phyloP scores from a whole-genome alignment of 1,139 yeast species.

The Geotrichum europaeum region DNA sequence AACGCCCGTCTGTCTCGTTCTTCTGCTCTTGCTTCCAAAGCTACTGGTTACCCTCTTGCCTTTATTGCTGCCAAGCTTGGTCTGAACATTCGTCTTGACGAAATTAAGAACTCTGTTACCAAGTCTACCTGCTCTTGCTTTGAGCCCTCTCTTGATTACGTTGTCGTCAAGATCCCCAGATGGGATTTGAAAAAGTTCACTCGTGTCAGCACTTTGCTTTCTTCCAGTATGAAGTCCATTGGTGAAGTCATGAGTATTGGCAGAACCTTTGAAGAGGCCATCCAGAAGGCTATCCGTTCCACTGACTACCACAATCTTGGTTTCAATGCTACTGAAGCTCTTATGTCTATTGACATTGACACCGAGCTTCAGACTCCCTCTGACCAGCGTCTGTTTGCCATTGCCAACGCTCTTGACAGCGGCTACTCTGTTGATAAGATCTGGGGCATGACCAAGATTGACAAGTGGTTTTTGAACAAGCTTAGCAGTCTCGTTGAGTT shows the following conservation, averaged over 20 bases:
- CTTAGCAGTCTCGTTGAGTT: slow-evolving; percentile 66
- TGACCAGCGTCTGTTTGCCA: slow-evolving; percentile 92
- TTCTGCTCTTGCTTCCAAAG: slow-evolving; percentile 96
- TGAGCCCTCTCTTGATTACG: slow-evolving; percentile 94
- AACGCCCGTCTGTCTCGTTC: slow-evolving; percentile 97
- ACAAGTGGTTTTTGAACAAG: slow-evolving; percentile 92
- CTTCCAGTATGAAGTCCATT: slow-evolving; percentile 96
- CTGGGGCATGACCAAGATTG: slow-evolving; percentile 86
- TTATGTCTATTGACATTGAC: slow-evolving; percentile 87
- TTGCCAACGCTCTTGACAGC: slow-evolving; percentile 83
- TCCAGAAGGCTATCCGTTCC: slow-evolving; percentile 95
- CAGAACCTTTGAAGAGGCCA: slow-evolving; percentile 93
- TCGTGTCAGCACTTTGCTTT: slow-evolving; percentile 87
- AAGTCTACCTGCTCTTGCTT: slow-evolving; percentile 93
- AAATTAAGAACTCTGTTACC: slow-evolving; percentile 91
- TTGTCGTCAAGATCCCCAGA: slow-evolving; percentile 95
- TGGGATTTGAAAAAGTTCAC: slow-evolving; percentile 97
- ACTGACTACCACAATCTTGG: slow-evolving; percentile 94
- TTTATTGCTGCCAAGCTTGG: slow-evolving; percentile 98
- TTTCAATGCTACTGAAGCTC: slow-evolving; percentile 79
- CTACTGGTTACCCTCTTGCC: slow-evolving; percentile 97
- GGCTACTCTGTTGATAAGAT: slow-evolving; percentile 88
- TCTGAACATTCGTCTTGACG: slow-evolving; percentile 83
- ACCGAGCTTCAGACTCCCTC: slow-evolving; percentile 89
- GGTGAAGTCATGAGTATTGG: slow-evolving; percentile 99